A percentile compares a stretch with the other conserved stretches of the same genome.
Conservation (phyloP, 2,329 filamentous ascomycete species). For the Seiridium cupressi region DNA sequence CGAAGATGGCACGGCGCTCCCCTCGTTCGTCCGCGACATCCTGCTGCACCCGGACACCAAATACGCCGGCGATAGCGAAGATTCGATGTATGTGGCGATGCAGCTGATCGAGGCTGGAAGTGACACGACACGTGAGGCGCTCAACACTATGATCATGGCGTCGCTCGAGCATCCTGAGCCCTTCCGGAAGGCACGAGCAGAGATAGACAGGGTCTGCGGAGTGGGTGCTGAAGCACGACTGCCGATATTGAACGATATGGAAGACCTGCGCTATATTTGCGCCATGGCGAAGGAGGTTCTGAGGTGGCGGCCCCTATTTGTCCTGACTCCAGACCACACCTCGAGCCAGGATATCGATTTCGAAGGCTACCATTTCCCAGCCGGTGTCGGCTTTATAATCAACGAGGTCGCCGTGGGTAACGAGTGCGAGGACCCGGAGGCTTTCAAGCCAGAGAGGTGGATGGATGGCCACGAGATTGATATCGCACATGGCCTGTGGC, state of each 20-base stretch:
- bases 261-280: not conserved
- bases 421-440: not conserved
- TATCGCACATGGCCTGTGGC: not conserved
- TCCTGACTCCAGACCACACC: not conserved
- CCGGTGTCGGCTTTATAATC: not conserved
- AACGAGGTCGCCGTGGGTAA: not conserved
- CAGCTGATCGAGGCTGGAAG: slow-evolving; percentile 3
- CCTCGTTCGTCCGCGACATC: not conserved
- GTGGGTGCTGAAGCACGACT: not conserved
- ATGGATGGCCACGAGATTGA: not conserved
- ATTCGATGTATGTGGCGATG: slow-evolving; percentile 1
- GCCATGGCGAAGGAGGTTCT: not conserved
- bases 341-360: not conserved
- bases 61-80: not conserved
- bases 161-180: not conserved
- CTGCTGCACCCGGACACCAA: slow-evolving; percentile 2
- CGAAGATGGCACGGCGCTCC: not conserved
- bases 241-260: not conserved
- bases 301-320: not conserved
- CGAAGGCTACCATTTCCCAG: not conserved
- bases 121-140: slow-evolving; percentile 1
- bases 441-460: not conserved
- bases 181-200: not conserved
- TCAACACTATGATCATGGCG: slow-evolving; percentile 5
- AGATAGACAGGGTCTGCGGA: not conserved